Base-by-base conservation (phyloP, 768 basidiomycete species). In the Mycena crocata region DNA sequence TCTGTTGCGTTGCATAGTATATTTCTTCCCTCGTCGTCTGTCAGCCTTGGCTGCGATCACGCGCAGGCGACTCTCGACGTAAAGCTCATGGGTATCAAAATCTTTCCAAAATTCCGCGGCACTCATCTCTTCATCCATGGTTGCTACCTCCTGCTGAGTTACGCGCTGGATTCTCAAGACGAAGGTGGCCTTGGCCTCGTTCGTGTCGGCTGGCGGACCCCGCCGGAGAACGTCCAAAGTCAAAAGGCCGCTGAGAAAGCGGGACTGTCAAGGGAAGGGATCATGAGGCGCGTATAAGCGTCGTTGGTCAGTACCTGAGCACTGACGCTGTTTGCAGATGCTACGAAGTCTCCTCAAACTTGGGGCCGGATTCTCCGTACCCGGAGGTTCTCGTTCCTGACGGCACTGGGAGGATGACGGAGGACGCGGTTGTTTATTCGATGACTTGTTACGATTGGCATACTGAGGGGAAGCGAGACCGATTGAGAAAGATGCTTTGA, bases 391-490 rank as follows among this genome's bases (percentile, higher is more conserved):
- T 57, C 5, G 57, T 70, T 17, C 64, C 65, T 15, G 72, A 73
- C 39, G 67, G 67, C 32, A 62, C 69, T 0, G 67, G 69, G 15
- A 64, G 69, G 32, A 59, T 54, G 64, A 73, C 67, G n/a, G 69
- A 73, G 42, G 69, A 73, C 64, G 72, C 66, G 4, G 64, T 71
- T 15, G 69, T 71, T 40, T 73, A 68, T 68, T 72, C 72, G 24
- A 70, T 72, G 72, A 72, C 72, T 7, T 66, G 66, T 39, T 57
- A 66, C 35, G 69, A 72, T 31, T 72, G 72, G 72, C 50, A 68
- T 19, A 19, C 62, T 24, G 67, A 57, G 28, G 67, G 69, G 15
- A 72, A 68, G 58, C 60, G 62, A 10, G 57, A 58, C 4, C 40
- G 49, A 37, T 26, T 68, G 56, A 34, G 60, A 24, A 40, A 54